A percentile compares a stretch with the other conserved stretches of the same genome.
Evolutionary conservation across 805 yeast genomes (phyloP).

Genomic region (Saturnispora saitoi): DNA sequence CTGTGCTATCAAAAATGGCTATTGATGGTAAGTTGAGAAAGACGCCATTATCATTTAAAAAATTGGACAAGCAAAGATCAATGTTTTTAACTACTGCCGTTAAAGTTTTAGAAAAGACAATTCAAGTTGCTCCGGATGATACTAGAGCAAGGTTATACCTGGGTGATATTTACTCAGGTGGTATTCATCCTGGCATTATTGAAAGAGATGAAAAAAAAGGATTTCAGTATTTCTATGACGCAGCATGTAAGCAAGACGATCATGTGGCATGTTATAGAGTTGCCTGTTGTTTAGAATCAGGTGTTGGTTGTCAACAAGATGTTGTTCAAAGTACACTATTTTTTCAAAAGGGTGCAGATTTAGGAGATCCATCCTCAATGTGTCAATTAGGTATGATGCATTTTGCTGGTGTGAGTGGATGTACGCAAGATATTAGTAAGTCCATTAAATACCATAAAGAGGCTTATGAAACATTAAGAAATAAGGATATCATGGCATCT

Average conservation of each 20-base stretch:
- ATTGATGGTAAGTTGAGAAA: constrained; percentile 39
- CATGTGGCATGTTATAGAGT: constrained; percentile 57
- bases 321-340: constrained; percentile 40
- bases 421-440: constrained; percentile 21
- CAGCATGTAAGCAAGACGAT: constrained; percentile 46
- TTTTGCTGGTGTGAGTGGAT: constrained; percentile 33
- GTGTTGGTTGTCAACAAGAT: constrained; percentile 43
- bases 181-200: constrained; percentile 37
- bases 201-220: constrained; percentile 54
- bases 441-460: constrained; percentile 24
- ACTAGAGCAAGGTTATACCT: constrained; percentile 51
- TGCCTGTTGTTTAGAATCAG: constrained; percentile 64
- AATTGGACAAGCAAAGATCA: constrained; percentile 43
- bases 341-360: constrained; percentile 53
- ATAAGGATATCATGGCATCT: constrained; percentile 22
- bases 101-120: constrained; percentile 50
- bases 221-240: constrained; percentile 47
- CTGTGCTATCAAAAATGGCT: constrained; percentile 35
- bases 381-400: constrained; percentile 63
- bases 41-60: constrained; percentile 33
- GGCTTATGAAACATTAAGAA: constrained; percentile 22
- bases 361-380: constrained; percentile 59
- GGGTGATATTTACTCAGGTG: constrained; percentile 52
- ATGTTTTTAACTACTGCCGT: constrained; percentile 49
- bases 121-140: constrained; percentile 36